These are phyloP conservation scores for Dimocarpus longan DNA, from an alignment of 345 rosid genomes.

Conservation along the genomic window DNA sequence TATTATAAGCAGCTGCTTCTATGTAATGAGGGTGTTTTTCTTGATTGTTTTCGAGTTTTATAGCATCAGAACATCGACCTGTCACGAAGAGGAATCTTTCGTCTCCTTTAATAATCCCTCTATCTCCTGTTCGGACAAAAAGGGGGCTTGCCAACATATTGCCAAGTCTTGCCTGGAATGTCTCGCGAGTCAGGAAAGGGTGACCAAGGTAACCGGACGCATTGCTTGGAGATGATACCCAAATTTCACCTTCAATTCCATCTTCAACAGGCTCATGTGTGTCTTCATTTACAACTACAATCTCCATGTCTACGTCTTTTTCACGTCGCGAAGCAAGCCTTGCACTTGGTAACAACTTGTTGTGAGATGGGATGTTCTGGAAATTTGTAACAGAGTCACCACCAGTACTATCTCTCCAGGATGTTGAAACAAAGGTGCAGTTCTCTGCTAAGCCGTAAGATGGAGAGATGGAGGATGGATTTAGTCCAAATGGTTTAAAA, in stretches of 20 bases:
- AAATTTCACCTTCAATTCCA: conserved; percentile 64
- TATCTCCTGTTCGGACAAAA: conserved; percentile 55
- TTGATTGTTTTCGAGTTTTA: conserved; percentile 31
- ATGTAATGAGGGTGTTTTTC: conserved; percentile 58
- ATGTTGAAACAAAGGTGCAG: conserved; percentile 66
- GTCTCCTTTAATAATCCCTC: conserved; percentile 52
- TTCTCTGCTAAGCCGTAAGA: conserved; percentile 71
- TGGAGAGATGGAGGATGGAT: conserved; percentile 53
- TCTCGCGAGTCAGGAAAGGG: conserved; percentile 48
- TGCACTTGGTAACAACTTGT: conserved; percentile 55
- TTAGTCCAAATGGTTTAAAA: conserved; percentile 43
- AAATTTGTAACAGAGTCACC: conserved; percentile 3
- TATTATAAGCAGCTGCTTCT: conserved; percentile 44
- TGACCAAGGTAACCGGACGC: conserved; percentile 57
- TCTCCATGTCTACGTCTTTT: conserved; percentile 41
- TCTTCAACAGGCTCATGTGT: conserved; percentile 46
- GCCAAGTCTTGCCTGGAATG: conserved; percentile 43
- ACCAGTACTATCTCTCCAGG: conserved; percentile 44
- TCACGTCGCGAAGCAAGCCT: conserved; percentile 33
- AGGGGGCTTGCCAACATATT: conserved; percentile 23
- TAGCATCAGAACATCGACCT: conserved; percentile 51
- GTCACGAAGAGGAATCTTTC: conserved; percentile 55
- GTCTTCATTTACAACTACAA: conserved; percentile 51
- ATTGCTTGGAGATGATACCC: conserved; percentile 74
- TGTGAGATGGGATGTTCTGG: conserved; percentile 41